Conservation (phyloP, 805 yeast genomes). For the Hanseniaspora osmophila region DNA sequence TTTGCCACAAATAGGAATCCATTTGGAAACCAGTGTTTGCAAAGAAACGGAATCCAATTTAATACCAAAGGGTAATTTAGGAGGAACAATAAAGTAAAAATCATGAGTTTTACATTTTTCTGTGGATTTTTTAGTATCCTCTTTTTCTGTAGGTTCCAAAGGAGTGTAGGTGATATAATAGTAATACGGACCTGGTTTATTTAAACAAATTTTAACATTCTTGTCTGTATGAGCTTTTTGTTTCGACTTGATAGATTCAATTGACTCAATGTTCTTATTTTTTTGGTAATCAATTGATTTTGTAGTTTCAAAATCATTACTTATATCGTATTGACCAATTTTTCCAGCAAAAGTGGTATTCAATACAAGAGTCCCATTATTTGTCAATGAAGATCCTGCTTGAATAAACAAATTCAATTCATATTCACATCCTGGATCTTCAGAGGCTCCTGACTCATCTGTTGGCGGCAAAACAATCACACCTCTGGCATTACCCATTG, state of each 20-base stretch:
- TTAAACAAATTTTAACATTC: slow-evolving; percentile 20
- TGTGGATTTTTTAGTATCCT: too few relatives aligned
- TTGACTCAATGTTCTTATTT: too few relatives aligned
- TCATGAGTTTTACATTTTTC: slow-evolving; percentile 29
- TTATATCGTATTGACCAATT: neutral
- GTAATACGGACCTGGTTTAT: slow-evolving; percentile 64
- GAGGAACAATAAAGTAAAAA: slow-evolving; percentile 68
- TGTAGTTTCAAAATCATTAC: too few relatives aligned
- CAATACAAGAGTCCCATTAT: neutral
- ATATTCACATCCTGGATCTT: neutral
- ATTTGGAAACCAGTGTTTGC: slow-evolving; percentile 79
- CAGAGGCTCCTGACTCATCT: neutral
- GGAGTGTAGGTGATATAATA: slow-evolving; percentile 51
- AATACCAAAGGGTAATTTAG: slow-evolving; percentile 48
- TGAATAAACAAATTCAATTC: neutral
- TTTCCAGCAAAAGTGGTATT: neutral
- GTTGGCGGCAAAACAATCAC: neutral
- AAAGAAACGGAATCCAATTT: slow-evolving; percentile 69
- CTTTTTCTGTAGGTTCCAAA: slow-evolving; percentile 17
- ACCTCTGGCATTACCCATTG: neutral
- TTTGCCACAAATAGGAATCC: slow-evolving; percentile 50
- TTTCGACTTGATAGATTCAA: too few relatives aligned
- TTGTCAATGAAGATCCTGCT: neutral
- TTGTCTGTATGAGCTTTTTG: neutral
- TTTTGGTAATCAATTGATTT: too few relatives aligned